Base-by-base conservation (phyloP, 257 asterid genomes). In the Apocynum venetum region DNA sequence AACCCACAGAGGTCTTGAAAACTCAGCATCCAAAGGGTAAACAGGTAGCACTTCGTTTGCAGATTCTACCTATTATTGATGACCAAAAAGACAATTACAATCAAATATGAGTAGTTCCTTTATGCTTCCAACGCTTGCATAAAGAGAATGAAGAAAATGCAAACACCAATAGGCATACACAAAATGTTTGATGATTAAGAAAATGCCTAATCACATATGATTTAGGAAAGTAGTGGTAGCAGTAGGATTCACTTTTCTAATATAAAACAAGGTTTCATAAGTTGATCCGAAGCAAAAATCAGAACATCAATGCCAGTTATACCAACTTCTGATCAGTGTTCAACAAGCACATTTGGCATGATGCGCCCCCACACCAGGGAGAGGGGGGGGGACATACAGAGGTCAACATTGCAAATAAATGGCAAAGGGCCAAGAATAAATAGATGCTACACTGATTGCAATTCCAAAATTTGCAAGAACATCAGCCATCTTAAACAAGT, bases 1-100 rank as follows among this genome's bases (percentile, higher is more conserved):
- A 78, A 87, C 81, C 99, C 99, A 93, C 64, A 95, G 85, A 25
- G 99, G 99, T 82, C 85, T 89, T 44, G 98, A 78, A 85, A 95
- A 95, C 89, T 95, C 99, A 20, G 96, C 97, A 82, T 93, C 72
- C 72, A 89, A 77, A 17, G 91, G 77, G 87, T 89, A 91, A 76
- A 95, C 88, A 44, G 97, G 94, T 41, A 86, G 78, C 81, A 93
- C 90, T 84, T 91, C 91, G 64, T 90, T 95, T 41, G 91, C 80
- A 77, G 97, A 86, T 84, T 95, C 98, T 82, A 90, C 92, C 99
- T 95, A 79, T 51, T 44, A 52, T 59, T 51, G 79, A 71, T 76
- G 68, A 44, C 43, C 8, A 66, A 63, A 56, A n/a, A 12, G 15
- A 60, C 3, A n/a, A 2, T 49, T 38, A 71, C 31, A 71, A 51